These are phyloP conservation scores for Leptographium procerum DNA, from an alignment of 2,329 filamentous ascomycete species.

Conservation along the genomic window DNA sequence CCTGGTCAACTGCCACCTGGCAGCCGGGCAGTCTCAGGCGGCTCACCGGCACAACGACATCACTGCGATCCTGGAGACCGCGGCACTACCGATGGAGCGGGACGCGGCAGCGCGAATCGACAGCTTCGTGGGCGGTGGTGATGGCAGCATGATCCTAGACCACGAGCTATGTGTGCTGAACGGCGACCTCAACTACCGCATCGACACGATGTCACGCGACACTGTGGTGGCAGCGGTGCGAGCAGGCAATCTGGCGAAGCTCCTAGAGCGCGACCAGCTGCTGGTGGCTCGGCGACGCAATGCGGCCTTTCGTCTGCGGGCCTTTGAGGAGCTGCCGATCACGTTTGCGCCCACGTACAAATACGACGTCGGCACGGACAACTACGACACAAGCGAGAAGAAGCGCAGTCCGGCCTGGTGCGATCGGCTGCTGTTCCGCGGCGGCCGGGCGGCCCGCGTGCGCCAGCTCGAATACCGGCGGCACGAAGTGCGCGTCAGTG, in stretches of 20 bases:
- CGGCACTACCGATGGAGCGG: conserved; percentile 59
- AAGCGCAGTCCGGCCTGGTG: conserved; percentile 93
- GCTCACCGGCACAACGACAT: conserved; percentile 87
- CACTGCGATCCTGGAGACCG: conserved; percentile 74
- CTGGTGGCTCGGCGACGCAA: conserved; percentile 82
- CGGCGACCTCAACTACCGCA: conserved; percentile 94
- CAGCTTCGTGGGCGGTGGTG: conserved; percentile 80
- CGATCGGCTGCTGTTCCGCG: conserved; percentile 81
- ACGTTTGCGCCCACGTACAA: conserved; percentile 95
- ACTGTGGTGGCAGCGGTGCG: conserved; percentile 80
- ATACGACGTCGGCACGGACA: conserved; percentile 91
- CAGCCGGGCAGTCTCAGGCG: conserved; percentile 84
- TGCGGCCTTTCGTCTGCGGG: conserved; percentile 75
- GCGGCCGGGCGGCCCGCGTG: conserved; percentile 50
- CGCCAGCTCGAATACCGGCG: conserved; percentile 79
- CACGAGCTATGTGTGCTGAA: conserved; percentile 97
- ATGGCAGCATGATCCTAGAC: conserved; percentile 88
- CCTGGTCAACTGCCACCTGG: conserved; percentile 94
- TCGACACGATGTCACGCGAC: conserved; percentile 92
- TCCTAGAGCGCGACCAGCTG: conserved; percentile 88
- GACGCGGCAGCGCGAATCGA: conserved; percentile 60
- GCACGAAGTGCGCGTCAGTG: conserved; percentile 82
- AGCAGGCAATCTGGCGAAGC: conserved; percentile 67
- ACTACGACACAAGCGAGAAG: conserved; percentile 91
- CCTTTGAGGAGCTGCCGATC: conserved; percentile 85